These are phyloP conservation scores for Salicornia ramosissima DNA, from an alignment of 148 eudicot genomes.

Conservation along the genomic window DNA sequence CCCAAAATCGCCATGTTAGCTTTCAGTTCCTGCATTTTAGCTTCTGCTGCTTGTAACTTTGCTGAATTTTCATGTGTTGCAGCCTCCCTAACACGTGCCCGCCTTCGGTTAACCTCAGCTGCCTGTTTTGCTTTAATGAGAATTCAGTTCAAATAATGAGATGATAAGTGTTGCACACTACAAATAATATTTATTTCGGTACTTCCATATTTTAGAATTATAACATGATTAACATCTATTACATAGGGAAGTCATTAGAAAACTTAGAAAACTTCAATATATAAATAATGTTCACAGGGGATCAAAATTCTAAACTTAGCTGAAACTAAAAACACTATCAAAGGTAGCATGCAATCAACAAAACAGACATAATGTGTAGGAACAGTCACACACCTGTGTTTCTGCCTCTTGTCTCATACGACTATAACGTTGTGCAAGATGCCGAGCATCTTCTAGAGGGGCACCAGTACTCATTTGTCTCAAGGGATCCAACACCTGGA, in stretches of 20 bases:
- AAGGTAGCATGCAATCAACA: background rate
- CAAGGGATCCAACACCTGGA: slow-evolving; percentile 87
- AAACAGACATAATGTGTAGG: background rate
- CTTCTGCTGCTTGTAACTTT: slow-evolving; percentile 84
- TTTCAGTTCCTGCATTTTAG: slow-evolving; percentile 84
- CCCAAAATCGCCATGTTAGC: slow-evolving; percentile 97
- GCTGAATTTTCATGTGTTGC: slow-evolving; percentile 82
- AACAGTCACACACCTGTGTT: slow-evolving; percentile 55
- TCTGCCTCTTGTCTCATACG: slow-evolving; percentile 99
- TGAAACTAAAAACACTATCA: background rate
- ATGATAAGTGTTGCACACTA: background rate
- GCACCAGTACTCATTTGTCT: slow-evolving; percentile 72
- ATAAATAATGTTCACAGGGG: background rate
- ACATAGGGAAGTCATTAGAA: background rate
- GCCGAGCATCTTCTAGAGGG: slow-evolving; percentile 97
- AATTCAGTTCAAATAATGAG: slow-evolving; percentile 18
- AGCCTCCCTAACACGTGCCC: slow-evolving; percentile 87
- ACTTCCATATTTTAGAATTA: background rate
- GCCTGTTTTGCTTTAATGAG: slow-evolving; percentile 64
- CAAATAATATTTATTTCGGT: background rate
- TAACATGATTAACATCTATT: too few species aligned
- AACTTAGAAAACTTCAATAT: background rate
- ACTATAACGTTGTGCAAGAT: slow-evolving; percentile 96
- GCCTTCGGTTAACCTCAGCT: slow-evolving; percentile 78
- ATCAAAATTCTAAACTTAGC: background rate